These are phyloP conservation scores for Hydrangea macrophylla DNA, from an alignment of 148 eudicot species.

Conservation along the genomic window DNA sequence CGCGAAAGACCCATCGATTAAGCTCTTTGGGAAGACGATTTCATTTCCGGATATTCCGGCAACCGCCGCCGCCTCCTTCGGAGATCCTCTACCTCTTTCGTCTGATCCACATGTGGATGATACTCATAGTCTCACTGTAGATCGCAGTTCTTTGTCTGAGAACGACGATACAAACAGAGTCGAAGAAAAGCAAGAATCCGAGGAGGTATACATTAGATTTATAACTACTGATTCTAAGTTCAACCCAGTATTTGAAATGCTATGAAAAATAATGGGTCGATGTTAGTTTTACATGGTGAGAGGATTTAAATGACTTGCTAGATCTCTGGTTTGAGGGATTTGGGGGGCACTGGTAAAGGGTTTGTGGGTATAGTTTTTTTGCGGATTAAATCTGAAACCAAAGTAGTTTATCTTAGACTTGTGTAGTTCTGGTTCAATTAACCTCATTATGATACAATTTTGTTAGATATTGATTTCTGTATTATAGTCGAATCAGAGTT, in stretches of 20 bases:
- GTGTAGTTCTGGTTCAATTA: no score
- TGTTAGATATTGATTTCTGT: no score
- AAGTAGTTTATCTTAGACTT: no score
- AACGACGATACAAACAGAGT: no score
- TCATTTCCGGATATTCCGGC: not conserved
- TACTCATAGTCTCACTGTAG: no score
- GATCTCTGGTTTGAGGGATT: not conserved
- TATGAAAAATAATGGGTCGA: not conserved
- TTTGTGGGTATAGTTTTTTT: not conserved
- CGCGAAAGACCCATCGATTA: conserved; percentile 13
- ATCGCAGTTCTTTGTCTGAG: no score
- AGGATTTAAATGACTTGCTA: not conserved
- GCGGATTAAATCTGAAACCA: no score
- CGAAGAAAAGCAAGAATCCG: no score
- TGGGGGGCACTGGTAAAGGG: not conserved
- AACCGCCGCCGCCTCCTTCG: no score
- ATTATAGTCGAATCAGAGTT: not conserved
- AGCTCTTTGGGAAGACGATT: conserved; percentile 17
- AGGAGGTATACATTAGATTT: not conserved
- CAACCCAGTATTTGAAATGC: not conserved
- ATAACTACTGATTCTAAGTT: not conserved
- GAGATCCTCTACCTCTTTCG: no score
- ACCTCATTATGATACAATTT: no score
- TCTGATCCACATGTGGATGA: no score
- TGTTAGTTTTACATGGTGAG: not conserved